Conservation (phyloP, 2,329 filamentous ascomycete species). For the Neonectria faginata region DNA sequence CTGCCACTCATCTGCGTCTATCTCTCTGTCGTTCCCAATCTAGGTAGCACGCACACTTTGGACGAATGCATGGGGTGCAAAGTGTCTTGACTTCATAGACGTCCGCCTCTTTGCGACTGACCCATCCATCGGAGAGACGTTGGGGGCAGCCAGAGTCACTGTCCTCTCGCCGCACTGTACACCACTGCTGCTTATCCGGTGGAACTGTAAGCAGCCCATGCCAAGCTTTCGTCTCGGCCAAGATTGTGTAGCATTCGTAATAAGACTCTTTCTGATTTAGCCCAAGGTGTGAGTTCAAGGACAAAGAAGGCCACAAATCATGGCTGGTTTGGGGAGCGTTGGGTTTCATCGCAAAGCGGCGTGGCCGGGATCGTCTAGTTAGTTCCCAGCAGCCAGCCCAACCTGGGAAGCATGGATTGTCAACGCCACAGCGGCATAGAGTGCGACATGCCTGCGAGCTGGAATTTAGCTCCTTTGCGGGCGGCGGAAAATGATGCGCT, state of each 20-base stretch:
- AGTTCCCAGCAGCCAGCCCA: not conserved
- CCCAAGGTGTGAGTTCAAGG: not conserved
- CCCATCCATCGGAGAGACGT: not conserved
- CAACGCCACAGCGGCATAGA: not conserved
- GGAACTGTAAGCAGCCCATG: not conserved
- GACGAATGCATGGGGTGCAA: not conserved
- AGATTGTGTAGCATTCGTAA: not conserved
- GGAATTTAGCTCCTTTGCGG: not conserved
- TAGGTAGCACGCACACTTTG: not conserved
- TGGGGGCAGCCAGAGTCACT: not conserved
- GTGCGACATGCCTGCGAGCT: not conserved
- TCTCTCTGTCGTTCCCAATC: not conserved
- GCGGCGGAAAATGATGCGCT: not conserved
- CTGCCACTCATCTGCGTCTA: not conserved
- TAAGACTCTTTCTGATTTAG: not conserved
- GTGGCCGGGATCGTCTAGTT: not conserved
- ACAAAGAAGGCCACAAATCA: not conserved
- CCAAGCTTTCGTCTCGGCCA: not conserved
- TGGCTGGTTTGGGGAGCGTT: not conserved
- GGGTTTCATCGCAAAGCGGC: not conserved
- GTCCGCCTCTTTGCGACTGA: not conserved
- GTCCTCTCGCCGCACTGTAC: not conserved
- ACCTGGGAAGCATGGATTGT: not conserved
- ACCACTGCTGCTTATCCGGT: not conserved
- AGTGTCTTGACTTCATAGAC: not conserved